phyloP scores from a whole-genome alignment of 2,329 filamentous ascomycete genomes.

The Epichloe scottii region DNA sequence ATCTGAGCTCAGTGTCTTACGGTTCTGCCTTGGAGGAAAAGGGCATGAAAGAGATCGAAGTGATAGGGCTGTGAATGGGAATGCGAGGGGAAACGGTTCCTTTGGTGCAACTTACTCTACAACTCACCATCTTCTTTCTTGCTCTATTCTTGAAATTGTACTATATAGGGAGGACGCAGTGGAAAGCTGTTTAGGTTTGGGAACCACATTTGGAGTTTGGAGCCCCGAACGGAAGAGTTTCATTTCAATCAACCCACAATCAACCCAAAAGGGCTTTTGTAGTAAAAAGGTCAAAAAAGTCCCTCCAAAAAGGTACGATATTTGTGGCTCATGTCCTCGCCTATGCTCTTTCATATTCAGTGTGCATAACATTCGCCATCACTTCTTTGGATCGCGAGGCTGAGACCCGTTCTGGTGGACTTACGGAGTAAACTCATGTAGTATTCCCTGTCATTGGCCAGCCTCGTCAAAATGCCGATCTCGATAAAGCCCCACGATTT shows the following conservation, averaged over 20 bases:
- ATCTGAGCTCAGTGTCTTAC: too few relatives aligned
- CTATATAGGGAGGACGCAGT: neutral
- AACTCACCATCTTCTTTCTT: too few relatives aligned
- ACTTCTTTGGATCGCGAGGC: neutral
- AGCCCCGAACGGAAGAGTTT: neutral
- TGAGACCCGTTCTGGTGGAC: neutral
- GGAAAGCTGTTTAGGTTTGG: neutral
- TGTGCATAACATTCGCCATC: neutral
- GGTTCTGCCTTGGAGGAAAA: too few relatives aligned
- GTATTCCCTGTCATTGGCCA: conserved; percentile 1
- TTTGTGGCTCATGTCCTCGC: neutral
- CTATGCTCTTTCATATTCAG: neutral
- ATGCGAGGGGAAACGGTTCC: neutral
- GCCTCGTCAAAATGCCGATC: neutral
- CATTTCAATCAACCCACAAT: neutral
- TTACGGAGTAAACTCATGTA: neutral
- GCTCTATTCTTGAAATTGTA: neutral
- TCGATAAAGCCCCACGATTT: neutral
- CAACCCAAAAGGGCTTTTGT: too few relatives aligned
- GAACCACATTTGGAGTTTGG: neutral
- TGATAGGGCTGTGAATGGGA: neutral
- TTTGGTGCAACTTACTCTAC: too few relatives aligned
- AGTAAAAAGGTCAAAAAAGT: too few relatives aligned
- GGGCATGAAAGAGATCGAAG: too few relatives aligned
- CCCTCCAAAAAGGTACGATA: too few relatives aligned